Evolutionary conservation across 164 flowering plant genomes (phyloP), one percentile per base, ranked within the genome.

Genomic region (Aristolochia contorta): DNA sequence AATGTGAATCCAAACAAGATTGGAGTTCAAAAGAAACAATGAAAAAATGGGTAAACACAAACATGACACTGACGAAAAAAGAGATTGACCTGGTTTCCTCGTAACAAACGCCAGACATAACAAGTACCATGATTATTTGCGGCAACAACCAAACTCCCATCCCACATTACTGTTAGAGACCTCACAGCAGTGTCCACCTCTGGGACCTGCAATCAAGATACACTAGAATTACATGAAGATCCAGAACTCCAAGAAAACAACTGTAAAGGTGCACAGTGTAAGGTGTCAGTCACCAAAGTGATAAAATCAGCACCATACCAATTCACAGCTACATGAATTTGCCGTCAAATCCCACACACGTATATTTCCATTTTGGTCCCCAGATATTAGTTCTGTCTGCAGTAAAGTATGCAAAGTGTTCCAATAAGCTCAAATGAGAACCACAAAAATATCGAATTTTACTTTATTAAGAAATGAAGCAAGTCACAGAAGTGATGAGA

Each of bases 291-390:
- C 43, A 37, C n/a, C n/a, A n/a, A n/a, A 37, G 43, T 37, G 43
- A 37, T 37, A 10, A 56, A 25, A 56, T 24, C 30, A 53, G 27
- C 16, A 24, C 65, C 79, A 23, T 87, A 94, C 99, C 95, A 94
- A 73, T 71, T 94, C 99, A 76, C 96, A 94, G 78, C 99, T 94
- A 75, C 99, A 94, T 49, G 97, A 90, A 76, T 87, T 91, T 74
- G 97, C 97, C 27, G 88, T 89, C 76, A 94, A 79, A 77, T 94
- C 99, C 99, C 99, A 94, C 2, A 94, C 99, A 55, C 99, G 95
- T 22, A 94, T 94, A 68, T 94, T 91, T 22, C 99, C 99, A 75
- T 94, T 91, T 71, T 94, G 99, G 77, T 94, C 99, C 25, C 99
- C 99, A 24, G 99, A 94, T 76, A 94, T 91, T 58, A 94, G 77